phyloP scores from a whole-genome alignment of 2,329 filamentous ascomycete species.

The Aspergillus sp. region DNA sequence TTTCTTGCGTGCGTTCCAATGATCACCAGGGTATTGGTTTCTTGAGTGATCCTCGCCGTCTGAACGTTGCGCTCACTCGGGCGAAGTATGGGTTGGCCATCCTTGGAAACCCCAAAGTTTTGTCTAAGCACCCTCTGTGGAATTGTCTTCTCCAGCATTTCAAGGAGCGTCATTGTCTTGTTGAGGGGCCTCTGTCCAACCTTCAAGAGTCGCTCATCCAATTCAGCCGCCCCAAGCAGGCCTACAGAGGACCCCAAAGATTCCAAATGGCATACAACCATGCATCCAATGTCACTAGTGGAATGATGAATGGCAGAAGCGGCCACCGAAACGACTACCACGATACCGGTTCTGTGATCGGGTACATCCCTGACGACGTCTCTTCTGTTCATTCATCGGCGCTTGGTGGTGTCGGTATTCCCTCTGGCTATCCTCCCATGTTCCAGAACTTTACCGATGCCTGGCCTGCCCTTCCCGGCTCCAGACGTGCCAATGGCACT shows the following conservation, averaged over 20 bases:
- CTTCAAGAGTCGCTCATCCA: slow-evolving; percentile 94
- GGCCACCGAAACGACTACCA: slow-evolving; percentile 54
- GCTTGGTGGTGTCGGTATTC: slow-evolving; percentile 78
- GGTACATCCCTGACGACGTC: slow-evolving; percentile 95
- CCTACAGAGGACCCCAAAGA: slow-evolving; percentile 82
- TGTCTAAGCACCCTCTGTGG: slow-evolving; percentile 97
- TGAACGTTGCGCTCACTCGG: slow-evolving; percentile 95
- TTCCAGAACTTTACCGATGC: slow-evolving; percentile 89
- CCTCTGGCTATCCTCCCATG: slow-evolving; percentile 86
- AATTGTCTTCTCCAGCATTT: slow-evolving; percentile 93
- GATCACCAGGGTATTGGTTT: slow-evolving; percentile 99
- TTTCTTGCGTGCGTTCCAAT: slow-evolving; percentile 97
- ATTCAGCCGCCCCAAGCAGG: slow-evolving; percentile 90
- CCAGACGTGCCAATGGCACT: slow-evolving; percentile 62
- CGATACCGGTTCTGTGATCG: slow-evolving; percentile 85
- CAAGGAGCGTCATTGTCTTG: slow-evolving; percentile 93
- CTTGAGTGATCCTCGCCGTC: slow-evolving; percentile 92
- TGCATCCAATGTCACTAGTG: slow-evolving; percentile 58
- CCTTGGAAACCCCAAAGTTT: slow-evolving; percentile 93
- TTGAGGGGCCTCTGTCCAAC: slow-evolving; percentile 92
- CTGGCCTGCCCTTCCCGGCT: slow-evolving; percentile 81
- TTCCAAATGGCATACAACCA: slow-evolving; percentile 78
- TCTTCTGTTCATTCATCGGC: slow-evolving; percentile 93
- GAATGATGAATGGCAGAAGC: slow-evolving; percentile 52
- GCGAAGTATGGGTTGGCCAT: slow-evolving; percentile 97